Percentiles rank a stretch among this genome's conserved stretches.
These are phyloP conservation scores for Pterothamnion heteromorphum DNA, from an alignment of 31 red algal species.

Conservation along the genomic window DNA sequence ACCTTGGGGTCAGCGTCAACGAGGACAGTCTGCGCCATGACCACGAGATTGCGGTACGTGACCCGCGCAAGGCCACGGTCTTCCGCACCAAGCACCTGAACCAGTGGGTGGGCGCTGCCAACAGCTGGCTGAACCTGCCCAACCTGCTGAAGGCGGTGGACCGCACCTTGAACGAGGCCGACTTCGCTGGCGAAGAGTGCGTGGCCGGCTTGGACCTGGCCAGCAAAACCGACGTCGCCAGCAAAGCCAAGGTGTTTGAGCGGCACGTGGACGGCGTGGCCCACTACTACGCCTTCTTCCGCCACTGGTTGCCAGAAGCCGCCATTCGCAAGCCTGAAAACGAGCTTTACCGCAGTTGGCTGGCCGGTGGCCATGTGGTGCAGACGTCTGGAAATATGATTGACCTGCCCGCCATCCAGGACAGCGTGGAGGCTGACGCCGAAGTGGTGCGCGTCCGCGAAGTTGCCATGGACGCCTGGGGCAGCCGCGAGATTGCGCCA, in stretches of 20 bases:
- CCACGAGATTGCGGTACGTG: background rate
- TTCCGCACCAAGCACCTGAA: slow-evolving; percentile 26
- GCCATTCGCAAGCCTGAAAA: no score
- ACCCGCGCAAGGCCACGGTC: background rate
- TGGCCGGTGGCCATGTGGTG: no score
- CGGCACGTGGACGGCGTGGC: background rate
- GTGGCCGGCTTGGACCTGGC: background rate
- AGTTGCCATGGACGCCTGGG: no score
- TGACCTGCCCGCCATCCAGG: no score
- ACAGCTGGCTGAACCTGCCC: background rate
- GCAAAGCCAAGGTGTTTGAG: background rate
- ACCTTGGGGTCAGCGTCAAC: background rate
- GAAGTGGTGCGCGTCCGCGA: no score
- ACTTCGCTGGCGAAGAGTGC: background rate
- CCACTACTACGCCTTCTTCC: background rate
- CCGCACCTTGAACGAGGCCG: background rate
- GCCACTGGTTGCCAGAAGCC: background rate
- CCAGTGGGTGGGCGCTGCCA: background rate
- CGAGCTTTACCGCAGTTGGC: no score
- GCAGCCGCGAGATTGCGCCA: no score
- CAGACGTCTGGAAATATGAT: no score
- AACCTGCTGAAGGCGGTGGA: background rate
- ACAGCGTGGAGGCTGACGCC: no score
- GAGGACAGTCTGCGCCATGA: background rate
- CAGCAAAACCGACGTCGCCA: background rate